phyloP scores from a whole-genome alignment of 305 asterid genomes.

The Caryopteris hybrid region DNA sequence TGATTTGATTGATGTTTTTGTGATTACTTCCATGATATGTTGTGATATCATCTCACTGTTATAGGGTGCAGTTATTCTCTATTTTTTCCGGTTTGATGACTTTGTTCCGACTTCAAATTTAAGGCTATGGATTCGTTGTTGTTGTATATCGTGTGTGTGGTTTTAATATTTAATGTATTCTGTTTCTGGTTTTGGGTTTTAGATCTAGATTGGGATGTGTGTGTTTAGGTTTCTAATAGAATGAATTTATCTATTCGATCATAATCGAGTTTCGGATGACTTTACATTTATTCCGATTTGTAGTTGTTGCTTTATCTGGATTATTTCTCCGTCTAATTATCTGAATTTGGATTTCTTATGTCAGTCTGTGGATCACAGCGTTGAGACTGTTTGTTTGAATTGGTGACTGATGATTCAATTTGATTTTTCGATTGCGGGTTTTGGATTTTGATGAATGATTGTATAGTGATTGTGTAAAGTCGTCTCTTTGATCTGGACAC shows the following conservation, averaged over 20 bases:
- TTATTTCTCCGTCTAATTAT: background rate
- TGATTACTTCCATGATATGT: too few species aligned
- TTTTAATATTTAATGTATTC: background rate
- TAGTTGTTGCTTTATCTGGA: background rate
- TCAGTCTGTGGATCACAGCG: background rate
- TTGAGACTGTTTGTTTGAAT: background rate
- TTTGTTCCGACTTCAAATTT: too few species aligned
- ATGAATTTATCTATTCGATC: background rate
- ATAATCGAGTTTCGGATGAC: background rate
- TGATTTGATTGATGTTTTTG: too few species aligned
- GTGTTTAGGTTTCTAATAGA: background rate
- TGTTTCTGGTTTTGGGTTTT: background rate
- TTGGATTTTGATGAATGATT: background rate
- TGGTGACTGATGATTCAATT: background rate
- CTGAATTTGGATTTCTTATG: background rate
- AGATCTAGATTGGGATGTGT: slow-evolving; percentile 17
- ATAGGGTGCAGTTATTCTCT: too few species aligned
- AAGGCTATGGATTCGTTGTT: background rate
- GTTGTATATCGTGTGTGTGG: background rate
- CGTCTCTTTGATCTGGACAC: background rate
- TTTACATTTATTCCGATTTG: background rate
- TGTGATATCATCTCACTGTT: too few species aligned
- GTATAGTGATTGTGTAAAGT: background rate
- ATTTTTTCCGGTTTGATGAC: too few species aligned
- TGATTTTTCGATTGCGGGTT: too few species aligned